Base-by-base conservation (phyloP, 257 asterid genomes). In the Coffea eugenioides region DNA sequence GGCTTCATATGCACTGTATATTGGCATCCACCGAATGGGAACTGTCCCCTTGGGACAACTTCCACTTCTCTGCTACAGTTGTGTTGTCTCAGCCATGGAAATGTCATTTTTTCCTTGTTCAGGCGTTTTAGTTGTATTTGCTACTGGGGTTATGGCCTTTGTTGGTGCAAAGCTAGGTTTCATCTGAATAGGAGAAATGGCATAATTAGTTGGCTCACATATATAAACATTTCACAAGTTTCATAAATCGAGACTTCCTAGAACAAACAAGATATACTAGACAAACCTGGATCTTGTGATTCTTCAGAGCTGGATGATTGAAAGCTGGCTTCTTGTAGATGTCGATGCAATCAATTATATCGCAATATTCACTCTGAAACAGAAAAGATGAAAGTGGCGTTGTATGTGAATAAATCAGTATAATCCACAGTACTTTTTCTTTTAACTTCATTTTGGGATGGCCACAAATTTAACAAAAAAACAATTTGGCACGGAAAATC, bases 321-420 rank as follows among this genome's bases (percentile, higher is more conserved):
- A 93, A 88, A 39, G 95, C 85, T 49, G 97, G 97, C 71, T 93
- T 92, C 88, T 89, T 84, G 87, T 77, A 79, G 56, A 93, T 91
- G 69, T 87, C 89, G 56, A 89, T 70, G 86, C 95, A 91, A 65
- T 91, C 97, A 68, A 93, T 91, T 8, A 88, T 82, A 82, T 93
- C 97, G 59, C 97, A 95, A 86, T 93, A 97, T 87, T 88, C 93
- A 80, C 97, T 90, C 97, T 90, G 75, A 27, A 41, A 18, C 23
- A 70, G 34, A 31, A 39, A 13, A 11, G 6, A 39, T 64, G 12
- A 21, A 2, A 62, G 18, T 43, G 6, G 27, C 14, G 13, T 71
- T 15, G 10, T 11, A 52, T 67, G 3, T 52, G 46, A 6, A 2
- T 36, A 70, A 31, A 31, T 31, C 34, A 31, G 34, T 31, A 31